phyloP scores from a whole-genome alignment of 305 asterid genomes.

The Fraxinus albicans region DNA sequence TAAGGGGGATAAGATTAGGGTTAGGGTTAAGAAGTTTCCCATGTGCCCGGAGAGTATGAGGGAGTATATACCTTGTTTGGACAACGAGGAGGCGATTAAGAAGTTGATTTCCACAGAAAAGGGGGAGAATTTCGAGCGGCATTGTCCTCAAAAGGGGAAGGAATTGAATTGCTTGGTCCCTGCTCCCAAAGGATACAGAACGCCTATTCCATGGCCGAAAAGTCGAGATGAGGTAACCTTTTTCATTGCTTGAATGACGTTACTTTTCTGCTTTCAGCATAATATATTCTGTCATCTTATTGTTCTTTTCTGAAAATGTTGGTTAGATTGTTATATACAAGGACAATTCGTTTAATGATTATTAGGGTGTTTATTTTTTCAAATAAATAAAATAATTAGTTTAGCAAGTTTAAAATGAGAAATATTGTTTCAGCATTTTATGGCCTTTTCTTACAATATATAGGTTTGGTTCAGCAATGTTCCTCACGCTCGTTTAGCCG shows the following conservation, averaged over 20 bases:
- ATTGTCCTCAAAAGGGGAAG: slow-evolving; percentile 68
- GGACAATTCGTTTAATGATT: neutral
- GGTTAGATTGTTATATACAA: neutral
- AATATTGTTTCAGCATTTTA: slow-evolving; percentile 18
- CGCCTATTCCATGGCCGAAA: slow-evolving; percentile 84
- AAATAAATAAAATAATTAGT: neutral
- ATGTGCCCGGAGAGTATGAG: slow-evolving; percentile 64
- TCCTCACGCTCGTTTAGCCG: slow-evolving; percentile 88
- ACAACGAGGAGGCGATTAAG: slow-evolving; percentile 65
- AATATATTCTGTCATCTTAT: neutral
- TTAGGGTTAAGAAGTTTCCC: slow-evolving; percentile 56
- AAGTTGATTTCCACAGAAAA: slow-evolving; percentile 60
- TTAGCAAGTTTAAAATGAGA: neutral
- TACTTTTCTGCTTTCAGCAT: neutral
- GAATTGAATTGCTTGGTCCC: slow-evolving; percentile 79
- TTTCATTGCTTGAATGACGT: neutral
- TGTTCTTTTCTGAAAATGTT: neutral
- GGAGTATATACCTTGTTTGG: slow-evolving; percentile 91
- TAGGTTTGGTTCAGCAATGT: slow-evolving; percentile 98
- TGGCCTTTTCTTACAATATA: slow-evolving; percentile 13
- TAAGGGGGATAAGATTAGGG: slow-evolving; percentile 33
- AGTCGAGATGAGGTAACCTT: slow-evolving; percentile 81
- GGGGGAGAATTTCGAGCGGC: slow-evolving; percentile 87
- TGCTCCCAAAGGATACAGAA: slow-evolving; percentile 74
- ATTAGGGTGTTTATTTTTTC: neutral